Conservation (phyloP, 2,329 filamentous ascomycete genomes). For the Hysterium pulicare region DNA sequence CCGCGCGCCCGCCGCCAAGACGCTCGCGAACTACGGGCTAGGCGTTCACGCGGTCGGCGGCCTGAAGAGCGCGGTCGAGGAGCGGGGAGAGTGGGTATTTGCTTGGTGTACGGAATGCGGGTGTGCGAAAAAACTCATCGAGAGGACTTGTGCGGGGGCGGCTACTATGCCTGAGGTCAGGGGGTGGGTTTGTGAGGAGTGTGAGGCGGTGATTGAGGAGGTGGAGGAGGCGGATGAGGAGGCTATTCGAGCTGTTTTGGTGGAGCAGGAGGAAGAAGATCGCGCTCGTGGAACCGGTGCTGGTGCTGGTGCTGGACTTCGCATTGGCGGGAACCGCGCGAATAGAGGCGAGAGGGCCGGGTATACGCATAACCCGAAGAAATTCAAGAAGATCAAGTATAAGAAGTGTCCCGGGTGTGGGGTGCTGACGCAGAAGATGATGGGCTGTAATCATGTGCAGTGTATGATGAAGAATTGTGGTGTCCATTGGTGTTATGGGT, state of each 20-base stretch:
- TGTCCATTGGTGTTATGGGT: constrained; percentile 43
- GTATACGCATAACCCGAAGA: background rate
- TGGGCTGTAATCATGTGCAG: constrained; percentile 38
- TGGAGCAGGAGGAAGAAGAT: constrained; percentile 4
- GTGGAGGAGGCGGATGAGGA: constrained; percentile 12
- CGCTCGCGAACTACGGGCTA: constrained; percentile 35
- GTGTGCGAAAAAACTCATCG: constrained; percentile 41
- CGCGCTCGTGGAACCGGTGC: no score
- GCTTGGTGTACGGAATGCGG: constrained; percentile 48
- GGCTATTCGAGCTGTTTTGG: constrained; percentile 1
- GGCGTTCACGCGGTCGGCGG: constrained; percentile 38
- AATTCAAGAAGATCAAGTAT: constrained; percentile 23
- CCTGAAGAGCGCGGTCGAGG: constrained; percentile 38
- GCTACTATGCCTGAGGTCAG: constrained; percentile 33
- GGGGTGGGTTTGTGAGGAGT: constrained; percentile 45
- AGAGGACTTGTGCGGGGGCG: constrained; percentile 45
- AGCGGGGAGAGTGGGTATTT: constrained; percentile 46
- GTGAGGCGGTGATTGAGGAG: constrained; percentile 14
- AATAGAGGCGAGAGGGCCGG: constrained; percentile 8
- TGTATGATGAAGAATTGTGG: constrained; percentile 31
- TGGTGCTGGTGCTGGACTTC: background rate
- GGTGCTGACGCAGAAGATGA: constrained; percentile 34
- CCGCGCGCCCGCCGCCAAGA: constrained; percentile 34
- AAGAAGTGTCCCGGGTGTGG: constrained; percentile 39
- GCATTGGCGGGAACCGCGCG: constrained; percentile 3